Conservation (phyloP, 306 rosid species). For the Benincasa hispida region DNA sequence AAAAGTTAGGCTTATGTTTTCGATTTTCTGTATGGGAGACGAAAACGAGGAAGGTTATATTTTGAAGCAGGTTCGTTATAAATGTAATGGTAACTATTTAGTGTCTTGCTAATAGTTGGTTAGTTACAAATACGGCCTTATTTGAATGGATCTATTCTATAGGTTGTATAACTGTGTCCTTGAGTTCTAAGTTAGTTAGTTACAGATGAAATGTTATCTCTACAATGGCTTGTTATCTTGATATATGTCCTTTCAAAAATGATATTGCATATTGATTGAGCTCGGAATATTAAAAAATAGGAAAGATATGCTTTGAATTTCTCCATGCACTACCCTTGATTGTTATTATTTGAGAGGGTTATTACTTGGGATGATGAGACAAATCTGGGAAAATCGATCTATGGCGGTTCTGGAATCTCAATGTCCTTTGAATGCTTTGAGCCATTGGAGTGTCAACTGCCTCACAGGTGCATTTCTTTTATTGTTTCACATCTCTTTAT, state of each 20-base stretch:
- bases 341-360: background rate
- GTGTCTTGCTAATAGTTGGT: background rate
- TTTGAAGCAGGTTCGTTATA: background rate
- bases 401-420: background rate
- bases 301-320: background rate
- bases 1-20: background rate
- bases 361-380: background rate
- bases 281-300: background rate
- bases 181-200: background rate
- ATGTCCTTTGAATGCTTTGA: background rate
- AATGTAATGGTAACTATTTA: background rate
- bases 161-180: no score
- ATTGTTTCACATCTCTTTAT: background rate
- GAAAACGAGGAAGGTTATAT: background rate
- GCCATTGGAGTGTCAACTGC: background rate
- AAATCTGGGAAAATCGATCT: background rate
- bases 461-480: background rate
- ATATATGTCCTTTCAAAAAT: background rate
- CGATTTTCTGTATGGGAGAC: background rate
- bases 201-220: background rate
- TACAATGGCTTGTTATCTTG: background rate
- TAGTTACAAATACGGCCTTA: no score
- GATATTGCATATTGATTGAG: background rate
- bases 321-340: background rate
- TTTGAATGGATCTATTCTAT: no score